Base-by-base conservation (phyloP, 257 asterid species). In the Osmanthus fragrans region DNA sequence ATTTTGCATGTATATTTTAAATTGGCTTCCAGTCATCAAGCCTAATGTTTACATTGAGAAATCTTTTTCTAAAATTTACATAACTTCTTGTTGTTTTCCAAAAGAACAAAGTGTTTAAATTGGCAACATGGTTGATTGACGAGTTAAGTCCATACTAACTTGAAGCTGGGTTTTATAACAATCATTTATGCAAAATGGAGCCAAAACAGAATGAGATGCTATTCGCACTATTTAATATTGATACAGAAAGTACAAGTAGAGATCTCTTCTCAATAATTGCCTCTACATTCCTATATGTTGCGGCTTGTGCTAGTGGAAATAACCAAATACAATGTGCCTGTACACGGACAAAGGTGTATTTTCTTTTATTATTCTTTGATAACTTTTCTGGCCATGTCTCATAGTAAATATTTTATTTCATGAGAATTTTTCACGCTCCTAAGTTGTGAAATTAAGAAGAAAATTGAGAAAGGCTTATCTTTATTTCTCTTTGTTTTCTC, bases 221-320 rank as follows among this genome's bases (percentile, higher is more conserved):
- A 54, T 30, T 19, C 10, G 3, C 11, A 19, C 64, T 16, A 11
- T 42, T 1, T 42, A 15, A 19, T 16, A 54, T 54, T 54, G 25
- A 19, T 11, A 54, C 12, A 7, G 64, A 54, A 19, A 54, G 27
- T 19, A 54, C 25, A 6, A 54, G 27, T 54, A 54, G 64, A 54
- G 27, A 54, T 19, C 10, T 54, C 23, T 54, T 54, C 64, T 9
- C 5, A 54, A 40, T 13, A 47, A 54, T 54, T 54, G 27, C 64
- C 56, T 15, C n/a, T 0, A 47, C 15, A 5, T 51, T 19, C 63
- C 63, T 19, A 51, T 16, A 51, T 45, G 51, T 42, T 77, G 66
- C 79, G 32, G 27, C 76, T 51, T 25, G 68, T 76, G 15, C 81
- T 1, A 54, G 37, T 16, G 67, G 70, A 40, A 40, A 10, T 21